Evolutionary conservation across 2,329 filamentous ascomycete genomes (phyloP).

Genomic region (Ophiocordyceps camponoti-floridani): DNA sequence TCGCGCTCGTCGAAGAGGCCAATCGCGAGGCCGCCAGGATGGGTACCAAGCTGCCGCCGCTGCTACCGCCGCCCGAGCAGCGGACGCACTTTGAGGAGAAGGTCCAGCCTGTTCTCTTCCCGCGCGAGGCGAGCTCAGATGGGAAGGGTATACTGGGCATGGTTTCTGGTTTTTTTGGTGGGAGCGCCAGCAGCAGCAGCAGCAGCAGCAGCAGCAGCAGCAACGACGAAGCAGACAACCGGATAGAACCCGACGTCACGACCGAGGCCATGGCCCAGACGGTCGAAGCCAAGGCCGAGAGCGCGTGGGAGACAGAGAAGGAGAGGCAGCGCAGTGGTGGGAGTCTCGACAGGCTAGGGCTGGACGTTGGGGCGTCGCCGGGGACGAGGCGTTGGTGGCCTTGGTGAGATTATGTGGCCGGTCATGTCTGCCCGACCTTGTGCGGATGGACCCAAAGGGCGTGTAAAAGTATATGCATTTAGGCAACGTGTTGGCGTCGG

Average conservation of each 20-base stretch:
- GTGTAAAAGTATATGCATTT: too few species aligned
- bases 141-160: constrained; percentile 19
- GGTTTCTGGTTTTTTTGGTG: constrained; percentile 13
- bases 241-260: constrained; percentile 2
- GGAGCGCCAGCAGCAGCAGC: constrained; percentile 1
- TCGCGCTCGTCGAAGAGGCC: constrained; percentile 37
- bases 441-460: too few species aligned
- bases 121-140: constrained; percentile 4
- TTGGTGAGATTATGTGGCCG: constrained; percentile 9
- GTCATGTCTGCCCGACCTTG: background rate
- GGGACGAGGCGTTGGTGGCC: constrained; percentile 32
- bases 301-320: constrained; percentile 29
- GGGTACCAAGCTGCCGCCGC: constrained; percentile 29
- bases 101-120: constrained; percentile 13
- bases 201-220: constrained; percentile 1
- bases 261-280: constrained; percentile 7
- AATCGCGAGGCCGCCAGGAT: constrained; percentile 26
- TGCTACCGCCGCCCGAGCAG: constrained; percentile 27
- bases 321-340: constrained; percentile 32
- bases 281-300: constrained; percentile 20
- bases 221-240: constrained; percentile 1
- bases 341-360: constrained; percentile 29
- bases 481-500: too few species aligned
- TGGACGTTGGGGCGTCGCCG: constrained; percentile 12
- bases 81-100: constrained; percentile 17